Base-by-base conservation (phyloP, 306 rosid species). In the Malus sieversii region DNA sequence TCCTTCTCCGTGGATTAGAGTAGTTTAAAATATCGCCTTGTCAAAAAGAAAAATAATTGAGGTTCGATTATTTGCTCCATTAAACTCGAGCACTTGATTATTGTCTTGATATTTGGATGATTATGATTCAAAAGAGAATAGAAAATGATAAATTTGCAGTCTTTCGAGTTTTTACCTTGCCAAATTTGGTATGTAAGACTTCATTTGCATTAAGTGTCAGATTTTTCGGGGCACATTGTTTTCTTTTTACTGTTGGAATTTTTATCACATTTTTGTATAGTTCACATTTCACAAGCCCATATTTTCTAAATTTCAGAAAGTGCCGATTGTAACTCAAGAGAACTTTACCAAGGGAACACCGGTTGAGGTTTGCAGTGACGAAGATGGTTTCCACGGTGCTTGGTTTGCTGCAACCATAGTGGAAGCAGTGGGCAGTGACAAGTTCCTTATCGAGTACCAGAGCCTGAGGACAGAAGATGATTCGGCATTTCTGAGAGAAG, bases 371-470 rank as follows among this genome's bases (percentile, higher is more conserved):
- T 76, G 82, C 72, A 85, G 79, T 64, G 88, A 85, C 15, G 88
- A 82, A 27, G 86, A 85, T 44, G 88, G 88, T 45, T 85, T 85
- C 23, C 71, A 44, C 35, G 88, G 88, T 55, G 81, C 85, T 82
- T 85, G 88, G 88, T 85, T 85, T 73, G 53, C 79, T 27, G 85
- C 82, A 22, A 78, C 72, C 42, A 58, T 82, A 0, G 73, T 82
- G 51, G 53, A 76, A 68, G 55, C 66, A 3, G 27, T 73, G 57
- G 69, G 78, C 14, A 22, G 73, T 19, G 77, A 57, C 60, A 82
- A 68, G 84, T 85, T 79, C 64, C 77, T 85, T n/a, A 72, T 82
- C 0, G 76, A 85, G 75, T 85, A 85, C 74, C 75, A 79, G 44
- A 68, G 71, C 68, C 71, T 85, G 75, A 79, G 79, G 66, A 76